Conservation (phyloP, 1,284 basidiomycete species). For the Trichosporon coremiiforme region DNA sequence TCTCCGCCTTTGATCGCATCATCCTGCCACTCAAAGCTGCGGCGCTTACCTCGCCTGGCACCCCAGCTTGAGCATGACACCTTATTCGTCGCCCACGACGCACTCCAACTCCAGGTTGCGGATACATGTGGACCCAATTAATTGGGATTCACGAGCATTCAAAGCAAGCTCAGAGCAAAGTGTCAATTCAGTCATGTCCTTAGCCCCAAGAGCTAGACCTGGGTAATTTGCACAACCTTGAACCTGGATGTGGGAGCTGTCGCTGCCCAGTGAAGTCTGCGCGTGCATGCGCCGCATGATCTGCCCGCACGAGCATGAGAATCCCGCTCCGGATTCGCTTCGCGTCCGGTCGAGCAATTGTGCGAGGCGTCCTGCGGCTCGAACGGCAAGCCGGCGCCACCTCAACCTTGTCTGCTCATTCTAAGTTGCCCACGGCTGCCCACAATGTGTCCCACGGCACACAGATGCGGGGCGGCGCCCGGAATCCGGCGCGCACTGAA, state of each 20-base stretch:
- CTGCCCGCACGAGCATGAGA: conserved; percentile 1
- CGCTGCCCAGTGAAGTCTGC: background rate
- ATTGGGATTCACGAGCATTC: conserved; percentile 1
- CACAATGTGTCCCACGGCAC: background rate
- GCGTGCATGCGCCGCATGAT: background rate
- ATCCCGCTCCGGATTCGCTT: background rate
- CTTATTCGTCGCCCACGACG: background rate
- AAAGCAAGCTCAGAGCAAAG: background rate
- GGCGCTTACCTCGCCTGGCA: background rate
- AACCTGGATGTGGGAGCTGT: background rate
- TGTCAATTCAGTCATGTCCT: background rate
- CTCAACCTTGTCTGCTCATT: background rate
- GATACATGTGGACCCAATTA: conserved; percentile 1
- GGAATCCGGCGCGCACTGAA: background rate
- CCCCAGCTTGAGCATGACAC: background rate
- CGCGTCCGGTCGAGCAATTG: conserved; percentile 4
- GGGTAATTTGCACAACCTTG: background rate
- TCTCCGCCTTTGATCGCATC: background rate
- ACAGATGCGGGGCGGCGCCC: background rate
- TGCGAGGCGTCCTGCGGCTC: background rate
- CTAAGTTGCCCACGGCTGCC: background rate
- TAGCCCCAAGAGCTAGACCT: background rate
- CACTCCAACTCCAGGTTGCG: background rate
- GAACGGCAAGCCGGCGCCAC: conserved; percentile 2
- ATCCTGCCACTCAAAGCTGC: background rate